Conservation (phyloP, 345 rosid genomes). For the Diplotaxis tenuifolia region DNA sequence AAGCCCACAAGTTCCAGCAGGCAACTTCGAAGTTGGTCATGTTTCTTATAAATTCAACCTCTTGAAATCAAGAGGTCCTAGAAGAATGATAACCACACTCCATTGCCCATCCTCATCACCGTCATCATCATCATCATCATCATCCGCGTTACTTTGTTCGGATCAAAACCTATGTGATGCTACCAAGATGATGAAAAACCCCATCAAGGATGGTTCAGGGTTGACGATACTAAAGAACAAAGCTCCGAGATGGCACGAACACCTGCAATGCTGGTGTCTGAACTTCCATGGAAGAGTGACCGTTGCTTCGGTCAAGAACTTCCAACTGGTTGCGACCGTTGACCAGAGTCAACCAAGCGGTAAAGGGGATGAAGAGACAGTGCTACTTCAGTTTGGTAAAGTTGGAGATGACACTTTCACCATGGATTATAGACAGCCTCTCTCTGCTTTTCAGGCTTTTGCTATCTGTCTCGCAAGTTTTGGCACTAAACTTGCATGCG, state of each 20-base stretch:
- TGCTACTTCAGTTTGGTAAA: conserved; percentile 88
- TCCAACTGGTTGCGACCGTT: conserved; percentile 72
- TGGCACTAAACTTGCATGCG: conserved; percentile 94
- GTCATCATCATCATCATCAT: conserved; percentile 15
- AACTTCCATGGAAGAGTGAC: conserved; percentile 96
- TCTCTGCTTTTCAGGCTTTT: conserved; percentile 92
- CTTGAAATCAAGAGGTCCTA: conserved; percentile 92
- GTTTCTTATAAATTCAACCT: conserved; percentile 90
- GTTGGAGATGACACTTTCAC: conserved; percentile 87
- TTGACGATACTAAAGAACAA: conserved; percentile 65
- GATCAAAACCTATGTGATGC: conserved; percentile 38
- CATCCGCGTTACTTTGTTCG: no score
- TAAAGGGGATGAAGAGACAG: conserved; percentile 85
- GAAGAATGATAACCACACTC: conserved; percentile 87
- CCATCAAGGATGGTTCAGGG: conserved; percentile 31
- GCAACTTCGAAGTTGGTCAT: conserved; percentile 83
- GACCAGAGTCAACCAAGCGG: conserved; percentile 83
- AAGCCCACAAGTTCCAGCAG: conserved; percentile 90
- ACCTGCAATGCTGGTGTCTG: conserved; percentile 94
- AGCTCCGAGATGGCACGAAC: conserved; percentile 96
- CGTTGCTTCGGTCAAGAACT: conserved; percentile 89
- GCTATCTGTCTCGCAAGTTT: conserved; percentile 94
- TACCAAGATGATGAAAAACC: conserved; percentile 42
- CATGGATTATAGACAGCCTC: conserved; percentile 88
- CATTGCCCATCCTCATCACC: conserved; percentile 42